Evolutionary conservation across 306 rosid genomes (phyloP).

Genomic region (Fragaria iinumae): DNA sequence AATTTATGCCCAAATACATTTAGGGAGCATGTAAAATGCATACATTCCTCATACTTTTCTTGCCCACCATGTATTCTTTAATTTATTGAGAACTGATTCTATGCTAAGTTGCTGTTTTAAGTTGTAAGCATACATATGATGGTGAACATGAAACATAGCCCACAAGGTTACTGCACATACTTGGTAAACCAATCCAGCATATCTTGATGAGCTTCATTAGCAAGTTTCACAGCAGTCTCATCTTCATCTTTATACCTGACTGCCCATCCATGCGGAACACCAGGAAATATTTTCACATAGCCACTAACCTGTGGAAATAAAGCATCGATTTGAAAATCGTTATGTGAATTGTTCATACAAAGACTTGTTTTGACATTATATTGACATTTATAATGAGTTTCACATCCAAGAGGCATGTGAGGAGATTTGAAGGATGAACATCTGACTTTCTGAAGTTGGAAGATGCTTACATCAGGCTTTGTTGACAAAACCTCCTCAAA

Average conservation of each 20-base stretch:
- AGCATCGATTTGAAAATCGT: neutral
- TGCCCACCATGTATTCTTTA: neutral
- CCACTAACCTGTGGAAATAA: constrained; percentile 3
- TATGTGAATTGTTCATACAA: neutral
- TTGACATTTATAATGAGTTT: neutral
- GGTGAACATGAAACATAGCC: neutral
- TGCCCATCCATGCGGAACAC: constrained; percentile 43
- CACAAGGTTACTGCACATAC: constrained; percentile 17
- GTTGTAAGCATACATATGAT: neutral
- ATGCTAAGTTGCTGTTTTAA: neutral
- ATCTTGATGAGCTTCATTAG: constrained; percentile 40
- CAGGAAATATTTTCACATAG: constrained; percentile 42
- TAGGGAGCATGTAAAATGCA: neutral
- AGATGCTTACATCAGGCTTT: constrained; percentile 48
- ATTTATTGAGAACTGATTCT: neutral
- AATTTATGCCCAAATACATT: too few relatives aligned
- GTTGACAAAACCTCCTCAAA: constrained; percentile 51
- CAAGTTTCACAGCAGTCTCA: constrained; percentile 38
- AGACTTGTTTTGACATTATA: neutral
- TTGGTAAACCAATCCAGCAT: constrained; percentile 39
- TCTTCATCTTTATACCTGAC: constrained; percentile 37
- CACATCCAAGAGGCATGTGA: neutral
- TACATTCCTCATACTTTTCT: neutral
- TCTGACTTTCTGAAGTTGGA: neutral
- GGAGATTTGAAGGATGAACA: neutral